phyloP scores from a whole-genome alignment of 2,329 filamentous ascomycete genomes.

The Orbilia blumenaviensis region DNA sequence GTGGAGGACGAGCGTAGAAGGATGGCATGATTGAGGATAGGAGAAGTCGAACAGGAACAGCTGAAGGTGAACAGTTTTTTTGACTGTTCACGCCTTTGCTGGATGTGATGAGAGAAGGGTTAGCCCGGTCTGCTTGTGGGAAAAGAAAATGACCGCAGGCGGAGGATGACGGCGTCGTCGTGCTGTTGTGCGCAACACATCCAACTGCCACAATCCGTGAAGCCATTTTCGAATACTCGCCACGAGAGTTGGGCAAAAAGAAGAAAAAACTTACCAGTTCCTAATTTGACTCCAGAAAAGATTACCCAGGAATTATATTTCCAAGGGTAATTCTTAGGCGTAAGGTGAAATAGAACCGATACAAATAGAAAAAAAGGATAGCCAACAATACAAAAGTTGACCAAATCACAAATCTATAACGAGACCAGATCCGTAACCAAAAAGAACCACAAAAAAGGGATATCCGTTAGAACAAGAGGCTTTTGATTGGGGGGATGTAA shows the following conservation, averaged over 20 bases:
- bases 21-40: conserved; percentile 54
- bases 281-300: conserved; percentile 39
- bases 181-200: background rate
- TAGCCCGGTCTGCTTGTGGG: conserved; percentile 29
- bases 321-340: conserved; percentile 20
- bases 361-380: conserved; percentile 17
- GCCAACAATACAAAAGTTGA: conserved; percentile 17
- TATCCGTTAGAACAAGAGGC: conserved; percentile 52
- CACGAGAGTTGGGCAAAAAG: conserved; percentile 20
- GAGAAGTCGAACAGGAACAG: conserved; percentile 56
- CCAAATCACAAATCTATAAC: conserved; percentile 39
- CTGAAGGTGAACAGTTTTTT: conserved; percentile 53
- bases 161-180: background rate
- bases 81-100: conserved; percentile 53
- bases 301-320: conserved; percentile 42
- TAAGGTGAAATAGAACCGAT: conserved; percentile 9
- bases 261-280: conserved; percentile 52
- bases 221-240: conserved; percentile 20
- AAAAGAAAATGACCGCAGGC: background rate
- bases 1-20: conserved; percentile 51
- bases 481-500: conserved; percentile 28
- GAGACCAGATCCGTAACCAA: conserved; percentile 44
- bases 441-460: conserved; percentile 36
- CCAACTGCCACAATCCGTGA: conserved; percentile 9
- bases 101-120: conserved; percentile 35